phyloP scores from a whole-genome alignment of 345 rosid genomes.

The Eucalyptus shirleyi region DNA sequence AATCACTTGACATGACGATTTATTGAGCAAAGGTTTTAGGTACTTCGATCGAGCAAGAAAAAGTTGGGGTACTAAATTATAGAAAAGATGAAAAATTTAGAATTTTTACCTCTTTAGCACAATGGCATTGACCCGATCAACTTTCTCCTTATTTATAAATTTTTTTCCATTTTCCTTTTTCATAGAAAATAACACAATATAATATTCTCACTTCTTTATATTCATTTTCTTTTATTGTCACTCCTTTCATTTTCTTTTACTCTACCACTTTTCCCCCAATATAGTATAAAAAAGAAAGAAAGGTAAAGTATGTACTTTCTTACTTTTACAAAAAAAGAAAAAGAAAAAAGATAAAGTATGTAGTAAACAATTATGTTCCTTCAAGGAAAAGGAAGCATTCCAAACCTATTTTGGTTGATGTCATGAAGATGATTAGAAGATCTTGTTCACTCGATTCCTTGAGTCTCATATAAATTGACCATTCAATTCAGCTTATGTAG shows the following conservation, averaged over 20 bases:
- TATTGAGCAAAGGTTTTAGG: not conserved
- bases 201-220: not conserved
- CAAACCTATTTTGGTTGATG: not conserved
- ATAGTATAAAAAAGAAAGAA: not conserved
- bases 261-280: not conserved
- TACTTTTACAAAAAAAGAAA: not conserved
- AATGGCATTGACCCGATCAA: not conserved
- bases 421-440: not conserved
- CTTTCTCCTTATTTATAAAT: too few species aligned
- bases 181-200: too few species aligned
- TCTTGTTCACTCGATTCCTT: not conserved
- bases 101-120: not conserved
- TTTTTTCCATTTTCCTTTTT: not conserved
- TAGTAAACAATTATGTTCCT: not conserved
- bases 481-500: rapidly evolving
- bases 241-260: not conserved
- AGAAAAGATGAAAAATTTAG: not conserved
- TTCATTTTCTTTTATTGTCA: not conserved
- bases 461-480: not conserved
- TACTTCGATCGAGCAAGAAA: not conserved
- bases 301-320: not conserved
- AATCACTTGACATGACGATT: not conserved
- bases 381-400: not conserved
- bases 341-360: not conserved
- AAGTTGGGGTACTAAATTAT: not conserved